A percentile compares a stretch with the other conserved stretches of the same genome.
Conservation (phyloP, 441 rosid species). For the Rhodomyrtus psidioides region DNA sequence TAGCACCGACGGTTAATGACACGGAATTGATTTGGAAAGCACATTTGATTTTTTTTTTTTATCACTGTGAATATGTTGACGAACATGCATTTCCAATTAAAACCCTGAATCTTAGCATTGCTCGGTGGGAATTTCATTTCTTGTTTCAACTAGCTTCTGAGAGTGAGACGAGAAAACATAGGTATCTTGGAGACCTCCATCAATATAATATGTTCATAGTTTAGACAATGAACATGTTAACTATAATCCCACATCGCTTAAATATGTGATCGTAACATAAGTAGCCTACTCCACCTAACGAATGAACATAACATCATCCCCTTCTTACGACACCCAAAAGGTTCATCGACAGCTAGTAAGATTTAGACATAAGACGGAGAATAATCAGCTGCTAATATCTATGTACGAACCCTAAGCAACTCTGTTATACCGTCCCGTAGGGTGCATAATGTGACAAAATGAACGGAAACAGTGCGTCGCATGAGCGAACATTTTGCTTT, state of each 20-base stretch:
- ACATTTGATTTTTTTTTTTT: background rate
- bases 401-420: background rate
- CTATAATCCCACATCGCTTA: fast-evolving
- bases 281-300: background rate
- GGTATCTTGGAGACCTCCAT: background rate
- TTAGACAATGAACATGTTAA: background rate
- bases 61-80: background rate
- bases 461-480: background rate
- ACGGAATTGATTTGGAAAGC: background rate
- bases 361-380: background rate
- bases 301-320: background rate
- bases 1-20: background rate
- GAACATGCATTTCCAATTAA: background rate
- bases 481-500: background rate
- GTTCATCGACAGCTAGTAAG: background rate
- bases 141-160: background rate
- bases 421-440: background rate
- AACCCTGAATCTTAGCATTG: background rate
- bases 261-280: background rate
- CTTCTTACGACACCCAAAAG: background rate
- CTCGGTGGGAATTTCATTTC: background rate
- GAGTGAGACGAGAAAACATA: background rate
- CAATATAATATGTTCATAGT: background rate
- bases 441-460: background rate
- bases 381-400: background rate